Evolutionary conservation across 306 rosid genomes (phyloP).

Genomic region (Pyrus pyrifolia): DNA sequence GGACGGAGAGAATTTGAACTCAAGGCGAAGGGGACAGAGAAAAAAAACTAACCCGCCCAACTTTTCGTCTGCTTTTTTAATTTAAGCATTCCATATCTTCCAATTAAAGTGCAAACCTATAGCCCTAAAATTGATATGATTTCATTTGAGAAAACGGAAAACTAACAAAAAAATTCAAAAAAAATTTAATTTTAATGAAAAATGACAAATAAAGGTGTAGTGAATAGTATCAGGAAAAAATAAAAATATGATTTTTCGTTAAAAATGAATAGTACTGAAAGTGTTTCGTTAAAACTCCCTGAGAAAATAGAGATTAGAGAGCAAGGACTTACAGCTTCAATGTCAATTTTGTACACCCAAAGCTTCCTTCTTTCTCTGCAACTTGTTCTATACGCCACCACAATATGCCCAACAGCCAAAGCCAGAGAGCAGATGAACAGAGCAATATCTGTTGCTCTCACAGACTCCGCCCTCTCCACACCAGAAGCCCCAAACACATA

Average conservation of each 20-base stretch:
- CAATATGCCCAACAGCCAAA: constrained; percentile 79
- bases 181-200: no score
- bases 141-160: background rate
- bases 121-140: background rate
- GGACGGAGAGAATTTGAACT: no score
- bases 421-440: constrained; percentile 60
- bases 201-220: no score
- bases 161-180: no score
- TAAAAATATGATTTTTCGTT: no score
- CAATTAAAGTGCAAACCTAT: background rate
- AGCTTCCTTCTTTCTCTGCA: constrained; percentile 97
- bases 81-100: background rate
- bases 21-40: no score
- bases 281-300: rapidly evolving
- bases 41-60: no score
- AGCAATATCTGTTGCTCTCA: constrained; percentile 50
- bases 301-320: background rate
- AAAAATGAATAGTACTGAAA: rapidly evolving
- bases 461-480: constrained; percentile 23
- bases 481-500: constrained; percentile 39
- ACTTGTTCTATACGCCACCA: constrained; percentile 86
- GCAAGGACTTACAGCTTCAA: constrained; percentile 75
- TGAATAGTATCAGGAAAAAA: no score
- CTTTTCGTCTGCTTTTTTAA: no score
- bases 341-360: constrained; percentile 86